Evolutionary conservation across 805 yeast genomes (phyloP).

Genomic region (Spathaspora hagerdaliae): DNA sequence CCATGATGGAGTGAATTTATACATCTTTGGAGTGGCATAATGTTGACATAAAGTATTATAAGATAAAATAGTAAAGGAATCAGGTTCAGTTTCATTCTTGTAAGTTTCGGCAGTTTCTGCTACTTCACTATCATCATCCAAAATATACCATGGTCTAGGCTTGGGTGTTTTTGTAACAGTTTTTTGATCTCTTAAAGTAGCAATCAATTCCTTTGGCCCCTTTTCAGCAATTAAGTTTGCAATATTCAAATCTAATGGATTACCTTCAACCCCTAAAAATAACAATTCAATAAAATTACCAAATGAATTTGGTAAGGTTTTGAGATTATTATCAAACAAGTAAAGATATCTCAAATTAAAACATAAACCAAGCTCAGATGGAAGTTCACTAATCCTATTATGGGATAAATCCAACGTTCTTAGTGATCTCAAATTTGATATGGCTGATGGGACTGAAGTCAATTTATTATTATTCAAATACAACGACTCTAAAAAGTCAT

Average conservation of each 20-base stretch:
- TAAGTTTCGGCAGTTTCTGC: slow-evolving; percentile 27
- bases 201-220: slow-evolving; percentile 81
- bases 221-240: slow-evolving; percentile 69
- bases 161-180: slow-evolving; percentile 52
- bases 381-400: slow-evolving; percentile 68
- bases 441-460: slow-evolving; percentile 59
- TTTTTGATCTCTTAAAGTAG: slow-evolving; percentile 76
- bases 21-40: slow-evolving; percentile 89
- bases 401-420: slow-evolving; percentile 83
- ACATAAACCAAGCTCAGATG: slow-evolving; percentile 79
- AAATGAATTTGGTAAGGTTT: slow-evolving; percentile 74
- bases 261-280: slow-evolving; percentile 91
- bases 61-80: slow-evolving; percentile 70
- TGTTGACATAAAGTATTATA: slow-evolving; percentile 94
- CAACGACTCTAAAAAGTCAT: slow-evolving; percentile 78
- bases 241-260: slow-evolving; percentile 65
- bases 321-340: slow-evolving; percentile 80
- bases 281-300: slow-evolving; percentile 82
- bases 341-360: slow-evolving; percentile 77
- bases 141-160: slow-evolving; percentile 78
- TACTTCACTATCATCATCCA: slow-evolving; percentile 74
- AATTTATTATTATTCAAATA: slow-evolving; percentile 85
- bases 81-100: slow-evolving; percentile 25
- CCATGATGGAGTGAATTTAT: slow-evolving; percentile 95
- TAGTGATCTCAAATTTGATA: slow-evolving; percentile 65